These are phyloP conservation scores for Ascochyta viciae-villosae DNA, from an alignment of 2,329 filamentous ascomycete species.

Conservation along the genomic window DNA sequence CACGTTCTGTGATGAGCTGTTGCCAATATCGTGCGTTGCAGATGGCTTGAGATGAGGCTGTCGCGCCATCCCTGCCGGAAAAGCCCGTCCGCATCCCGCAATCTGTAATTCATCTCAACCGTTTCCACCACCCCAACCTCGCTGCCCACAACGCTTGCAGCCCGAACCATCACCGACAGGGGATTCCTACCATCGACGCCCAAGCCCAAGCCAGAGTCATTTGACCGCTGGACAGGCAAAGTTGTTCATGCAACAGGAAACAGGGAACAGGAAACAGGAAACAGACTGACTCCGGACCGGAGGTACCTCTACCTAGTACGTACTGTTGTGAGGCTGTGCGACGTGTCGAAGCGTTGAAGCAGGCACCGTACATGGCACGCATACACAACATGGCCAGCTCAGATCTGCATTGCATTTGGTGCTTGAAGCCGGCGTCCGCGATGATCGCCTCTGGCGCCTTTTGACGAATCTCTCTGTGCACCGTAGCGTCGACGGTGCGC, in stretches of 20 bases:
- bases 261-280: too few relatives aligned
- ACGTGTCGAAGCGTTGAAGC: conserved; percentile 17
- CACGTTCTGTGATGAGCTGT: conserved; percentile 20
- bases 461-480: conserved; percentile 23
- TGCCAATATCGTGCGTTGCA: conserved; percentile 35
- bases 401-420: conserved; percentile 34
- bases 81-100: conserved; percentile 16
- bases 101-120: conserved; percentile 16
- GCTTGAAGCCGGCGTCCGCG: conserved; percentile 30
- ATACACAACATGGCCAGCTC: conserved; percentile 32
- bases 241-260: conserved; percentile 20
- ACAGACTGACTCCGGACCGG: conserved; percentile 6
- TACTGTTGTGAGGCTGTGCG: conserved; percentile 25
- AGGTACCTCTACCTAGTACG: conserved; percentile 11
- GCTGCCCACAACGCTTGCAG: conserved; percentile 21
- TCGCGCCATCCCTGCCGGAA: conserved; percentile 13
- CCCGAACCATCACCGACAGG: conserved; percentile 24
- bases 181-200: conserved; percentile 22
- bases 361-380: conserved; percentile 22
- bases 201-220: conserved; percentile 27
- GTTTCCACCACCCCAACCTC: conserved; percentile 4
- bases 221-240: conserved; percentile 20
- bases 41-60: conserved; percentile 34
- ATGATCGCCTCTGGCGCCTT: conserved; percentile 33
- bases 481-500: conserved; percentile 16